Conservation (phyloP, 257 asterid species). For the Solanum sitiens region DNA sequence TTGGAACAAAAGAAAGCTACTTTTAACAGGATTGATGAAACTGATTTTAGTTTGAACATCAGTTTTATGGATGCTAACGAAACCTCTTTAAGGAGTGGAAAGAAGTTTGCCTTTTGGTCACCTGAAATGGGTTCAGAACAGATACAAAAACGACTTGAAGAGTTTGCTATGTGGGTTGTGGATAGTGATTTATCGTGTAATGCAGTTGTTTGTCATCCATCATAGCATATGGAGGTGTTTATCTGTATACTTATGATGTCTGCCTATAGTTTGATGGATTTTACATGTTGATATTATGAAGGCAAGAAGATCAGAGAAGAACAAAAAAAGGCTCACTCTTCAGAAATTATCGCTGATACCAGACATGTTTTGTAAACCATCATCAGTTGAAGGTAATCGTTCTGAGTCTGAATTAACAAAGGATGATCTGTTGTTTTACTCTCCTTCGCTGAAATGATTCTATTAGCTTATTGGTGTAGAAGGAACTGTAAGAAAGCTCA, state of each 20-base stretch:
- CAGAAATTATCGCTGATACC: not conserved
- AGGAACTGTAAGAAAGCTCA: not conserved
- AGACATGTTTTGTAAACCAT: not conserved
- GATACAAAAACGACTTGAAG: conserved; percentile 45
- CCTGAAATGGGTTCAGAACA: conserved; percentile 20
- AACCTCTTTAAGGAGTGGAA: conserved; percentile 14
- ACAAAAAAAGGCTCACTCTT: not conserved
- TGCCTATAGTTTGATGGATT: not conserved
- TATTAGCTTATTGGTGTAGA: not conserved
- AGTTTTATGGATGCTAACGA: conserved; percentile 17
- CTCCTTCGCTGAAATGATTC: not conserved
- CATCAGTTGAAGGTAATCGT: not conserved
- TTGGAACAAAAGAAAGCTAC: conserved; percentile 28
- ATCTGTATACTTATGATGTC: not conserved
- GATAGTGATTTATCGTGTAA: conserved; percentile 69
- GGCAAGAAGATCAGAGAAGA: not conserved
- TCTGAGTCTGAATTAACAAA: not conserved
- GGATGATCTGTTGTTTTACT: not conserved
- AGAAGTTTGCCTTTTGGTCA: conserved; percentile 54
- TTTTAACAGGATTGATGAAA: conserved; percentile 38
- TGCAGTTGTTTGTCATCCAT: conserved; percentile 61
- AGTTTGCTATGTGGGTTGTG: conserved; percentile 44
- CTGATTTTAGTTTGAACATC: conserved; percentile 31
- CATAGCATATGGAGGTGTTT: conserved; percentile 16
- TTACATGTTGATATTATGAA: not conserved